phyloP scores from a whole-genome alignment of 164 flowering plant species.

The Magnolia changhungtana region DNA sequence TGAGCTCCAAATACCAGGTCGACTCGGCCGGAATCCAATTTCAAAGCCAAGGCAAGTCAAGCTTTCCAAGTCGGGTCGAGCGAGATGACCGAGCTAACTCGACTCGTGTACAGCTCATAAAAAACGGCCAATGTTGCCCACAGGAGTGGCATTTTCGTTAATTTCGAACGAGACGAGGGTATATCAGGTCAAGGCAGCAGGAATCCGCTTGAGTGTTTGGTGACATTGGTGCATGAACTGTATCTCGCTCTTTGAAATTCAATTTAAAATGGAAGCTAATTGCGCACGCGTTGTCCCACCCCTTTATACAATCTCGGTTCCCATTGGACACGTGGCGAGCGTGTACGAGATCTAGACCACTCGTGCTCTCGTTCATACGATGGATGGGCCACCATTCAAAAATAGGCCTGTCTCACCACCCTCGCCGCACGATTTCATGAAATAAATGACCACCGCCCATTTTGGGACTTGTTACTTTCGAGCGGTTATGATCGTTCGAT shows the following conservation, averaged over 20 bases:
- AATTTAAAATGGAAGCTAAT: no score
- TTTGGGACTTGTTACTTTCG: no score
- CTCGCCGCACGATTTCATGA: no score
- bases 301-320: neutral
- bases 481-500: no score
- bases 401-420: no score
- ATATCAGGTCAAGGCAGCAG: neutral
- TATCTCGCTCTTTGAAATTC: neutral
- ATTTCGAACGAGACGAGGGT: neutral
- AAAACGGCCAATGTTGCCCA: neutral
- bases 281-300: neutral
- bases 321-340: neutral
- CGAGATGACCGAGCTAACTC: no score
- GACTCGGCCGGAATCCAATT: neutral
- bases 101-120: neutral
- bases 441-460: no score
- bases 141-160: neutral
- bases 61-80: no score
- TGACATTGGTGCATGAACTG: neutral
- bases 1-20: no score
- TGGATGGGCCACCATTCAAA: neutral
- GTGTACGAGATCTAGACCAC: neutral
- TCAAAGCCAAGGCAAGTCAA: no score
- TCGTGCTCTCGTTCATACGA: neutral
- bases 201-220: neutral